Base-by-base conservation (phyloP, 805 yeast genomes). In the Komagataella pastoris region DNA sequence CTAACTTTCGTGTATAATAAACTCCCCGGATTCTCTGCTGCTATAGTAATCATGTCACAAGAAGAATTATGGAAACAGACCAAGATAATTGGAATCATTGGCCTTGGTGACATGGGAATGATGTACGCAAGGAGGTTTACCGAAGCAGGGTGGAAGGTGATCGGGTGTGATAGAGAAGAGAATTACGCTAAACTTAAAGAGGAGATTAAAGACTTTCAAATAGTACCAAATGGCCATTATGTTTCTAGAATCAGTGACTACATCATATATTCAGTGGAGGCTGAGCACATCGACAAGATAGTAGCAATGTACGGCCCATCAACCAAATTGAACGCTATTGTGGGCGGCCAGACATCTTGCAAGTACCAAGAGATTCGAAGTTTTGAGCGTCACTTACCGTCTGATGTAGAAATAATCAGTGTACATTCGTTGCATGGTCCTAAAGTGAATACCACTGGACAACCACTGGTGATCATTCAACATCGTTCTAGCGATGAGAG, bases 311-410 rank as follows among this genome's bases (percentile, higher is more conserved):
- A 91, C 65, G 97, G 96, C 0, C 91, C 96, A 0, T 84, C 91
- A 0, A 81, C 96, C 3, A 91, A 91, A 62, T 67, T 81, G 3
- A 95, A 95, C 2, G 85, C 95, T 3, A 79, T 90, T 46, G 96
- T 93, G 4, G 99, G 98, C n/a, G 99, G 99, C 6, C 99, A 93
- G 66, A 90, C 99, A 0, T 86, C 96, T 7, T 91, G 98, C 67
- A 93, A 93, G 61, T 82, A 79, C 23, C 95, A 95, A 0, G 99
- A 93, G 62, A 84, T 93, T 24, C 73, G 67, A 14, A 96, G 97
- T 0, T 87, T 93, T 63, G 97, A 89, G 58, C 70, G 72, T 47
- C 68, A 76, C 57, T 64, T 88, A 36, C 97, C 98, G 0, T 54
- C 59, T 0, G 98, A 93, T 67, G 83, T 81, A 3, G 85, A 87